Base-by-base conservation (phyloP, 2,329 filamentous ascomycete species). In the Epichloe amarillans region DNA sequence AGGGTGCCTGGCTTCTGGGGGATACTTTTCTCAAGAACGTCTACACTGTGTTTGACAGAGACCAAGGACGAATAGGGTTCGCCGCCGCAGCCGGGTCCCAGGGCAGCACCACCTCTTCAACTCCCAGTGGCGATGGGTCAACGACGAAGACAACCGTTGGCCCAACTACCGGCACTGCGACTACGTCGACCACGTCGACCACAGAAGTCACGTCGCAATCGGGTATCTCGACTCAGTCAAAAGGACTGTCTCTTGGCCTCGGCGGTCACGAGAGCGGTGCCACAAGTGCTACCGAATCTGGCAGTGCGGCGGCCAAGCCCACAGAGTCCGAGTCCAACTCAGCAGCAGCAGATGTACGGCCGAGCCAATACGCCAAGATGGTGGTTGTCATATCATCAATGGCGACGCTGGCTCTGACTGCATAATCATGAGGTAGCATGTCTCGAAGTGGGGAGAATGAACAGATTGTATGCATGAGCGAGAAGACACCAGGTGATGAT, bases 1-100 rank as follows among this genome's bases (percentile, higher is more conserved):
- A 73, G 1, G 73, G 71, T 58, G 59, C 81, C 30, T 95, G 88
- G 88, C 72, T 95, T n/a, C 67, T 95, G 1, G 89, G 89, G 2
- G 88, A 89, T 57, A 79, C 84, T 1, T 95, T 95, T 59, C 68
- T 95, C 54, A 95, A 94, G 70, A 95, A 94, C 58, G 88, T 95
- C 15, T 95, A 95, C 62, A 74, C 80, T 1, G 83, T 93, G 23
- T 95, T 94, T 63, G 89, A 95, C 64, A 79, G 79, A 49, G 88
- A 91, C 55, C 62, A 80, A 56, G 67, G 65, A 42, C 76, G 75
- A 48, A 79, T 89, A 56, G 85, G 48, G 23, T 49, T 54, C 19
- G 55, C 57, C 19, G 55, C 47, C 14, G 47, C 52, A 19, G 56
- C 53, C 41, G 40, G 41, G 6, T 38, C 50, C 4, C 35, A 47